Evolutionary conservation across 2,329 filamentous ascomycete genomes (phyloP).

Genomic region (Penicillium glabrum): DNA sequence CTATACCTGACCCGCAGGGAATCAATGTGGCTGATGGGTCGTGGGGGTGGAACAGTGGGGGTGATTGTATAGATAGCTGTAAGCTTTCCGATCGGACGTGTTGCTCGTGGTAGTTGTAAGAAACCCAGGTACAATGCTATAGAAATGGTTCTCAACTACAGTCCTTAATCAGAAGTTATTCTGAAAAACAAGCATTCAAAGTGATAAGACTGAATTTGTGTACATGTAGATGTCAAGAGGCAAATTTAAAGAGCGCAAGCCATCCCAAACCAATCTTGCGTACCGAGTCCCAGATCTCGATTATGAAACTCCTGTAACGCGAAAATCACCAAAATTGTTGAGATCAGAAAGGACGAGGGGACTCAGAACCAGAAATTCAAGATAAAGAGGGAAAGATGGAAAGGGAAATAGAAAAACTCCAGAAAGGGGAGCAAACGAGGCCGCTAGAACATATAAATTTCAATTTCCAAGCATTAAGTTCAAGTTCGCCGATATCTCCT

Average conservation of each 20-base stretch:
- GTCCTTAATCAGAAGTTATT: background rate
- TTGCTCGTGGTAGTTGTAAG: too few species aligned
- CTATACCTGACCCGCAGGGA: too few species aligned
- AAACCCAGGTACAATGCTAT: too few species aligned
- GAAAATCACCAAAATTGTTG: background rate
- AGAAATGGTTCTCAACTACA: background rate
- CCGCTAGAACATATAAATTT: background rate
- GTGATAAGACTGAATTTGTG: slow-evolving; percentile 1
- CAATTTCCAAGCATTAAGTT: background rate
- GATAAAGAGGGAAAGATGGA: background rate
- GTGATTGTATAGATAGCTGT: too few species aligned
- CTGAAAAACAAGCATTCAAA: background rate
- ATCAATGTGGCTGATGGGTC: too few species aligned
- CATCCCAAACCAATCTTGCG: slow-evolving; percentile 5
- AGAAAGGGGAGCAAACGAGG: background rate
- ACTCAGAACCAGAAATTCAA: background rate
- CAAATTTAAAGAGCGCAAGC: slow-evolving; percentile 9
- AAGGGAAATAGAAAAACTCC: background rate
- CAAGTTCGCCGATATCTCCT: slow-evolving; percentile 3
- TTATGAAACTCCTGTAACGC: background rate
- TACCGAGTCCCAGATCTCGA: background rate
- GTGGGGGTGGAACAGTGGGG: too few species aligned
- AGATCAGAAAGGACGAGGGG: background rate
- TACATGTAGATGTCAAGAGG: slow-evolving; percentile 8
- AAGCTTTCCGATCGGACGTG: too few species aligned